Evolutionary conservation across 768 basidiomycete species (phyloP), one percentile per base, ranked within the genome.

Genomic region (Aureoboletus auriporus): DNA sequence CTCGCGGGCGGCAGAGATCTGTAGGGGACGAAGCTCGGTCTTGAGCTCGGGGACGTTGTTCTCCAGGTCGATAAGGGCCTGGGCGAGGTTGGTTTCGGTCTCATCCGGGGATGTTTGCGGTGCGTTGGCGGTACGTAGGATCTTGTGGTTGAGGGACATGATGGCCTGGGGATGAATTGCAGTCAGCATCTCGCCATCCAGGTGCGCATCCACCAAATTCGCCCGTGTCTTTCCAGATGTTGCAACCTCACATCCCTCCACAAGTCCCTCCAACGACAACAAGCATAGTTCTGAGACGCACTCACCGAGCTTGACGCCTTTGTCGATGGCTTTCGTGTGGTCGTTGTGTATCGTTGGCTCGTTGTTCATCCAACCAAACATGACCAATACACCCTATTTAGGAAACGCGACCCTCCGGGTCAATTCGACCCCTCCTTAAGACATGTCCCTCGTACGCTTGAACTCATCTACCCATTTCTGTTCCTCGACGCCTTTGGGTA

Each of bases 41-140:
- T 97, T 99, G 76, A 99, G 86, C 74, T 99, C 96, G 54, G 94
- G 90, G 51, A 97, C 94, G 69, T 92, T 93, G 79, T 87, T 91
- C 75, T 98, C 95, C 66, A 99, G 84, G 80, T 99, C 96, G 63
- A 97, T 71, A 61, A 99, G 77, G 46, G 96, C 93, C 75, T 98
- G 95, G 44, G 91, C 95, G 68, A 99, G 87, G 63, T 71, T 82
- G 57, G 77, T 84, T 75, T 98, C 95, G 35, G 84, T 89, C 71
- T 93, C 93, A 71, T 93, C 89, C 53, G 95, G 93, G 54, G 90
- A 63, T 20, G 88, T 86, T 54, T 73, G 79, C 54, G 95, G 94
- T 49, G 96, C 95, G 67, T 97, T 97, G 68, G 96, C 96, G 59
- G 91, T 90, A 64, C 96, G 90, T 63, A 84, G 76, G 68, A 99